Conservation (phyloP, 352 stramenopile species). For the Pythium monospermum region DNA sequence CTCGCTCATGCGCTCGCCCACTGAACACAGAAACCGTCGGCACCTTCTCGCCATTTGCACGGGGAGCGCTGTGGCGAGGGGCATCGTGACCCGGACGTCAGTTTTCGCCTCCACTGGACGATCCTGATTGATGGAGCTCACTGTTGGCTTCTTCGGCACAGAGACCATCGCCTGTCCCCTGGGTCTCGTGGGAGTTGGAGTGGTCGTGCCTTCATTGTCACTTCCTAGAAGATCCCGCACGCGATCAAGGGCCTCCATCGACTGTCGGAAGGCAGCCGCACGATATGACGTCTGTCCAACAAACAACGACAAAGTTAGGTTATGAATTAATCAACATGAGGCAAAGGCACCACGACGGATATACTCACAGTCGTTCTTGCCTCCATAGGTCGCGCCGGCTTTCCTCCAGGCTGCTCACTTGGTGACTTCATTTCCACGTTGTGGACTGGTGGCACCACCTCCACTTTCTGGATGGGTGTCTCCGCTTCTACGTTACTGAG, state of each 20-base stretch:
- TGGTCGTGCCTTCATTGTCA: background rate
- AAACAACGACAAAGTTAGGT: no score
- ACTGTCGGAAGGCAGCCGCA: constrained; percentile 1
- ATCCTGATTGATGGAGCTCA: background rate
- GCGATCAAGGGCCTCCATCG: background rate
- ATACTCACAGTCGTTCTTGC: background rate
- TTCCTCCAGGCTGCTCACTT: background rate
- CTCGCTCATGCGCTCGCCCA: constrained; percentile 69
- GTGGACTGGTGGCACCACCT: no score
- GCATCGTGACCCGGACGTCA: background rate
- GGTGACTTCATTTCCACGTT: no score
- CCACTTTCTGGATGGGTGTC: no score
- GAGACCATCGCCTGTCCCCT: no score
- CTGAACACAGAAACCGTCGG: constrained; percentile 59
- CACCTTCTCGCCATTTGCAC: constrained; percentile 43
- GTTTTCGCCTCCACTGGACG: background rate
- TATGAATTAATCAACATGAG: no score
- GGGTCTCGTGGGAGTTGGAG: background rate
- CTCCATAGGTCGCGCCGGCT: background rate
- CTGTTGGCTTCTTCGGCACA: no score
- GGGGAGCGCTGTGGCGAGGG: constrained; percentile 12
- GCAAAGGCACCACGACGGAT: no score
- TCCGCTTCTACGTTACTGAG: no score
- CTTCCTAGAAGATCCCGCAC: background rate
- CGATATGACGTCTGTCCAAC: constrained; percentile 1